Evolutionary conservation across 2,329 filamentous ascomycete genomes (phyloP).

Genomic region (Stenocarpella maydis): DNA sequence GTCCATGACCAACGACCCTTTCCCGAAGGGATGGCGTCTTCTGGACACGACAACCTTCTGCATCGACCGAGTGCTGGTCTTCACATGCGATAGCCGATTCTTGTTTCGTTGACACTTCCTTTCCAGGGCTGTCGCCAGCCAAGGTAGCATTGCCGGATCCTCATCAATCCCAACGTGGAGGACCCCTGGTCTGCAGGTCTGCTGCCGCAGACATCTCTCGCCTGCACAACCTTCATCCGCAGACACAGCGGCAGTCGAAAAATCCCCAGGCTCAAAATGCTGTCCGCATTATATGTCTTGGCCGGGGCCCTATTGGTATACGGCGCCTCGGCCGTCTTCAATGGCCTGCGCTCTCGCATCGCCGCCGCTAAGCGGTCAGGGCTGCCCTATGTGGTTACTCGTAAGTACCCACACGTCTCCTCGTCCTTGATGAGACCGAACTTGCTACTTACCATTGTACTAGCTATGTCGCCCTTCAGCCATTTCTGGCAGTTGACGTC

Average conservation of each 20-base stretch:
- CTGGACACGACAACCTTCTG: constrained; percentile 15
- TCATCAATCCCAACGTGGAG: neutral
- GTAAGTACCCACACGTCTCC: constrained; percentile 49
- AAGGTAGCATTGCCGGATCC: neutral
- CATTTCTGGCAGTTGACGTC: constrained; percentile 64
- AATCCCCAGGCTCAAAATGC: constrained; percentile 40
- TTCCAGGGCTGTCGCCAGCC: neutral
- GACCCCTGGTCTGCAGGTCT: neutral
- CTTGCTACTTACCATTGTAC: constrained; percentile 33
- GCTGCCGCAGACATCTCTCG: neutral
- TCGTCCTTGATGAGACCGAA: neutral
- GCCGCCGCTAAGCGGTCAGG: constrained; percentile 58
- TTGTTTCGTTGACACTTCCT: neutral
- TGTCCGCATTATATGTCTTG: constrained; percentile 48
- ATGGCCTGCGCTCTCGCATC: constrained; percentile 55
- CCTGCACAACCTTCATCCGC: neutral
- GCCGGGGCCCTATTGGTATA: constrained; percentile 47
- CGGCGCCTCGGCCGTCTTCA: constrained; percentile 43
- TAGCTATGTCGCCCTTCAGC: constrained; percentile 60
- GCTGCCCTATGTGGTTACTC: constrained; percentile 60
- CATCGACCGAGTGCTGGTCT: neutral
- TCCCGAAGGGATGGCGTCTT: neutral
- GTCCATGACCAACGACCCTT: constrained; percentile 2
- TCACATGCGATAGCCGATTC: neutral
- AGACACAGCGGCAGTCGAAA: neutral